A percentile compares a stretch with the other conserved stretches of the same genome.
Evolutionary conservation across 768 basidiomycete species (phyloP).

Genomic region (Xanthoconium purpureum): DNA sequence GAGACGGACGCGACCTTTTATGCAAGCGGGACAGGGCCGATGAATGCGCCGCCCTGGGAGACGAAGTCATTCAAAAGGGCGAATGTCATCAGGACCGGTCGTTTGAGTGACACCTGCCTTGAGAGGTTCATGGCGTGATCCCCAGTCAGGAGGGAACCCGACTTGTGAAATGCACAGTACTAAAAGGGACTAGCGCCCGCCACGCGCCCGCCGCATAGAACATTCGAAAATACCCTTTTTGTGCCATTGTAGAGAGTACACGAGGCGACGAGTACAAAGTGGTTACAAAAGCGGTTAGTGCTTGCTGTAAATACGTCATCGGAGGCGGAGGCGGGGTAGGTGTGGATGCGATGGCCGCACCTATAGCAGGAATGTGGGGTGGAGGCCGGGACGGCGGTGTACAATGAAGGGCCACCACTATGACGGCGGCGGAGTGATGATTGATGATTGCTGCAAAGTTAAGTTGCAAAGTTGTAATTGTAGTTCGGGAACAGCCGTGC

Average conservation of each 20-base stretch:
- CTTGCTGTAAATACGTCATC: conserved; percentile 23
- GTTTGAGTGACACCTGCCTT: conserved; percentile 16
- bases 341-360: not conserved
- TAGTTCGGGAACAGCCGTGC: no score
- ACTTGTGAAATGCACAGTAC: not conserved
- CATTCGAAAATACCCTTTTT: not conserved
- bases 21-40: not conserved
- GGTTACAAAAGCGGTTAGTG: not conserved
- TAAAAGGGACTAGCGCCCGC: conserved; percentile 7
- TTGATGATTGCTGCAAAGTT: no score
- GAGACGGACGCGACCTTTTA: conserved; percentile 18
- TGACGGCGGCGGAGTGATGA: not conserved
- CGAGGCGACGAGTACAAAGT: not conserved
- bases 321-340: not conserved
- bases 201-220: conserved; percentile 11
- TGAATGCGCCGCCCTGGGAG: not conserved
- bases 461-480: no score
- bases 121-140: not conserved
- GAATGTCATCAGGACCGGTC: conserved; percentile 7
- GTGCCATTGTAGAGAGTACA: not conserved
- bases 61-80: not conserved
- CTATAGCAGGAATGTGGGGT: not conserved
- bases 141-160: not conserved
- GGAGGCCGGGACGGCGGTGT: not conserved
- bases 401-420: not conserved